These are phyloP conservation scores for Vigna nakashimae DNA, from an alignment of 306 rosid species.

Conservation along the genomic window DNA sequence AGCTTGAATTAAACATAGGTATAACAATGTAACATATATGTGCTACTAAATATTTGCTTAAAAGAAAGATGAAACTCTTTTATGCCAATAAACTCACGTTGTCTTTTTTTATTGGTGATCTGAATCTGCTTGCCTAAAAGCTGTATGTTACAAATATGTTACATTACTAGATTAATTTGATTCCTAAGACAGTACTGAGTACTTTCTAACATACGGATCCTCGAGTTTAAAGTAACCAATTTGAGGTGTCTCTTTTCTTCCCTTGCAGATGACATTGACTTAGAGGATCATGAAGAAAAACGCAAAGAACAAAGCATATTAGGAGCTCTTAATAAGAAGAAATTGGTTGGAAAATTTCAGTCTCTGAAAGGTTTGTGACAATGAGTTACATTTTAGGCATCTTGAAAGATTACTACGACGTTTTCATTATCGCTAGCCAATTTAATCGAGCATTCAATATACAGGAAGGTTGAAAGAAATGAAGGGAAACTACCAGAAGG, in stretches of 20 bases:
- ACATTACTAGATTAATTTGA: not conserved
- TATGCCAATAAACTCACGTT: not conserved
- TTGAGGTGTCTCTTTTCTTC: conserved; percentile 30
- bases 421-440: conserved; percentile 27
- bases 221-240: conserved; percentile 25
- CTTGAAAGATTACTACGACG: conserved; percentile 5
- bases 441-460: conserved; percentile 34
- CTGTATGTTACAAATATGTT: not conserved
- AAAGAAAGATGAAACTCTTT: conserved; percentile 5
- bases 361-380: conserved; percentile 74
- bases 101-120: not conserved
- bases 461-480: conserved; percentile 84
- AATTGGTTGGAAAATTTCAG: conserved; percentile 67
- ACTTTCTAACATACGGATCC: conserved; percentile 8
- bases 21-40: conserved; percentile 36
- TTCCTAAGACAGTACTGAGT: not conserved
- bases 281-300: conserved; percentile 63
- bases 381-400: conserved; percentile 3
- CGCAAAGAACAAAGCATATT: conserved; percentile 76
- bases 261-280: conserved; percentile 73
- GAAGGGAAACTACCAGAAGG: conserved; percentile 65
- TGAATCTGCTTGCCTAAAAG: conserved; percentile 1
- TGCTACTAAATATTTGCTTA: conserved; percentile 13
- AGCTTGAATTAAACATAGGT: conserved; percentile 71
- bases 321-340: conserved; percentile 72